A percentile compares a stretch with the other conserved stretches of the same genome.
Evolutionary conservation across 2,329 filamentous ascomycete genomes (phyloP).

Genomic region (Aspergillus pseudoterreus): DNA sequence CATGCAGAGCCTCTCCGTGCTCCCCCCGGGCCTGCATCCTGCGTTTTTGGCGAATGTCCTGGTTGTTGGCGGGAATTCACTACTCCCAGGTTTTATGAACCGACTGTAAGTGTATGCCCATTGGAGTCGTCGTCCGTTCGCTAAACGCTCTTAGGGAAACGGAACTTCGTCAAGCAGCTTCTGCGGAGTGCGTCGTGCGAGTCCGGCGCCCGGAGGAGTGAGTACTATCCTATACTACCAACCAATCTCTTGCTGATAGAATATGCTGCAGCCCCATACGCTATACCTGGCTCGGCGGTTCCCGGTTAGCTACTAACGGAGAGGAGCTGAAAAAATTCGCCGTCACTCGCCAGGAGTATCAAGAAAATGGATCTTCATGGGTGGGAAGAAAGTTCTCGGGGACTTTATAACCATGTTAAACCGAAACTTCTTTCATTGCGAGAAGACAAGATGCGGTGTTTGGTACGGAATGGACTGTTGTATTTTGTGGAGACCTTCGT

Average conservation of each 20-base stretch:
- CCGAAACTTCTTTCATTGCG: no score
- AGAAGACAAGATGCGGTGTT: not conserved
- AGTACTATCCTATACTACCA: slow-evolving; percentile 20
- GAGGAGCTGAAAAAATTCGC: slow-evolving; percentile 61
- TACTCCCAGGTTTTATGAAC: slow-evolving; percentile 76
- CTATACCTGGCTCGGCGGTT: slow-evolving; percentile 83
- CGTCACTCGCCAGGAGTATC: slow-evolving; percentile 87
- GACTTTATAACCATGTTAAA: not conserved
- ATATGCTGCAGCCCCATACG: slow-evolving; percentile 58
- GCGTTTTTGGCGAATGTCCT: slow-evolving; percentile 81
- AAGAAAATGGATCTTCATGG: slow-evolving; percentile 77
- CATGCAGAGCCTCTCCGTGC: slow-evolving; percentile 67
- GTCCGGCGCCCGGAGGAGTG: slow-evolving; percentile 65
- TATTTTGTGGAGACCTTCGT: no score
- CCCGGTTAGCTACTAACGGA: slow-evolving; percentile 66
- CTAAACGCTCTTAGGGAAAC: slow-evolving; percentile 45
- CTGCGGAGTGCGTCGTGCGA: slow-evolving; percentile 73
- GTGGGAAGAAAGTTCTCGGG: slow-evolving; percentile 66
- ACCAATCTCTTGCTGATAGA: slow-evolving; percentile 1
- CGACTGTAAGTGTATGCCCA: slow-evolving; percentile 53
- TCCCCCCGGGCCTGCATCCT: slow-evolving; percentile 82
- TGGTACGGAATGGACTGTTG: not conserved
- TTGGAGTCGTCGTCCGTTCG: not conserved
- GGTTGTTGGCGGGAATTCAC: slow-evolving; percentile 80
- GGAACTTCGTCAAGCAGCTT: slow-evolving; percentile 68